Base-by-base conservation (phyloP, 2,329 filamentous ascomycete genomes). In the Nigrospora oryzae region DNA sequence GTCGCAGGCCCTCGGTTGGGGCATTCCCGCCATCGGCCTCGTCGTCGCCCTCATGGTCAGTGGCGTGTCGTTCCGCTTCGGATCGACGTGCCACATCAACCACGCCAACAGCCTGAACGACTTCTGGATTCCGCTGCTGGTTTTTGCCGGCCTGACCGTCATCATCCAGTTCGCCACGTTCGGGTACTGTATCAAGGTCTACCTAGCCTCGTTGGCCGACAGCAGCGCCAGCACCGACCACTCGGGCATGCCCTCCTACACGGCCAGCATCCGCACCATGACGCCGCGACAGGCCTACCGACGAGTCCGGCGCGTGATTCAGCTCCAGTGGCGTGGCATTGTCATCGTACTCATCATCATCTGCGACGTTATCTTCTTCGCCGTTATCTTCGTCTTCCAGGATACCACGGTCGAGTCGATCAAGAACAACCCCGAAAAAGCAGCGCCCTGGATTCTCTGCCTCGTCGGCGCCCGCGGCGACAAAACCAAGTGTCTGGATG, bases 321-420 rank as follows among this genome's bases (percentile, higher is more conserved):
- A 86, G 60, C 78, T 97, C 4, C 93, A 98, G 64, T 98, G 93
- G 93, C 80, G 91, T 54, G 91, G 90, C 38, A 91, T 96, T 48
- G 79, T 82, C 37, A 87, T 97, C 49, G 89, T 96, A 13, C 71
- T 94, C 43, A 84, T 96, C 60, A 95, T 97, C 54, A 78, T 96
- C 46, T 78, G 81, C 48, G 90, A 97, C 61, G 89, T 97, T 50
- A 82, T 96, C 56, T 95, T 95, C 73, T 96, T 97, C 65, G 84
- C 90, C 2, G 73, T 95, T 38, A 77, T 95, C 44, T 97, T 97
- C 60, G 84, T 97, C 40, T 87, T 88, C 60, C 78, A 95, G 58
- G 86, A 95, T 64, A 84, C 84, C 54, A 77, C 85, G 17, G 75
- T 86, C 12, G 67, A 78, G 43, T 75, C 77, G 3, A 65, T 76